These are phyloP conservation scores for Aegilops umbellulata DNA, from an alignment of 176 grass and related monocot species.

Conservation along the genomic window DNA sequence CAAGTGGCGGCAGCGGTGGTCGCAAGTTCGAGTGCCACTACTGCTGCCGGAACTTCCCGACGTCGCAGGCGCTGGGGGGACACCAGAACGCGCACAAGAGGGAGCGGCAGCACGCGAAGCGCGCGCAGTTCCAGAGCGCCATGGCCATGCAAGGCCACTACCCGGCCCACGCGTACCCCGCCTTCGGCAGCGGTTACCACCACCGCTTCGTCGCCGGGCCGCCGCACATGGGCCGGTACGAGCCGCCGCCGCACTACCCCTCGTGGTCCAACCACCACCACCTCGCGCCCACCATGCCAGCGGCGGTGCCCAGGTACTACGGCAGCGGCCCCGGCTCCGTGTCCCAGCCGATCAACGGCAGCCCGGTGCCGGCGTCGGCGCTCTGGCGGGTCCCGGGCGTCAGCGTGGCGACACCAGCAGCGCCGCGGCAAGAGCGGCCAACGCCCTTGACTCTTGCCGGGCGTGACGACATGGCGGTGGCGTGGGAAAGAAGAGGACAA, in stretches of 20 bases:
- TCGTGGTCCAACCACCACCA: constrained; percentile 51
- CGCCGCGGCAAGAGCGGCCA: constrained; percentile 37
- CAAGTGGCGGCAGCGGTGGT: neutral
- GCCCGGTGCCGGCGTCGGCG: constrained; percentile 42
- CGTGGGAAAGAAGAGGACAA: constrained; percentile 25
- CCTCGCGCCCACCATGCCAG: neutral
- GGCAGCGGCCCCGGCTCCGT: constrained; percentile 50
- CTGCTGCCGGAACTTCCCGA: constrained; percentile 97
- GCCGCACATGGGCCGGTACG: constrained; percentile 39
- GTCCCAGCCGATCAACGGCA: constrained; percentile 68
- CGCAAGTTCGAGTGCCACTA: constrained; percentile 99
- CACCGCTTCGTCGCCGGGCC: constrained; percentile 26
- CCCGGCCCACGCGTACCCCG: constrained; percentile 44
- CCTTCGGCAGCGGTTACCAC: constrained; percentile 49
- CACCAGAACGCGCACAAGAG: constrained; percentile 99
- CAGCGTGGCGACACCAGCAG: neutral
- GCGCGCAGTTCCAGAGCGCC: constrained; percentile 80
- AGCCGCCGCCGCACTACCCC: constrained; percentile 61
- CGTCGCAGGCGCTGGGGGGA: constrained; percentile 91
- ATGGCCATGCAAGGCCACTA: constrained; percentile 63
- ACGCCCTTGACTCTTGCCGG: constrained; percentile 25
- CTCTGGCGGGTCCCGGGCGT: constrained; percentile 51
- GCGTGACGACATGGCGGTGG: constrained; percentile 42
- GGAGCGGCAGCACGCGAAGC: constrained; percentile 67
- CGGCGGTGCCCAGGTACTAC: constrained; percentile 43